Conservation (phyloP, 2,329 filamentous ascomycete species). For the Pseudogymnoascus sp. region DNA sequence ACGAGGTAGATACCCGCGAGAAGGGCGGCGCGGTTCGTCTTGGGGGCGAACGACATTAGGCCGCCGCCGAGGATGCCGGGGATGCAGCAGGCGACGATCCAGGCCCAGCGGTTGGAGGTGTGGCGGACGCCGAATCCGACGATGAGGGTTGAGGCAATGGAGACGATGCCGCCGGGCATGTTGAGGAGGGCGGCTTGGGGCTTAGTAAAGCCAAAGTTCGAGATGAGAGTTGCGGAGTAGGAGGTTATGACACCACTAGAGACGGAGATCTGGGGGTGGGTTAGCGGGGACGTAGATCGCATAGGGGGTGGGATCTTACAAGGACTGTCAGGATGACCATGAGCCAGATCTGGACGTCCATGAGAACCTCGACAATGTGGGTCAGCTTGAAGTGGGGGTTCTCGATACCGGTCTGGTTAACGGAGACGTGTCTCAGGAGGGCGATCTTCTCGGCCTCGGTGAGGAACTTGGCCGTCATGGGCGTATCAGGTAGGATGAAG, state of each 20-base stretch:
- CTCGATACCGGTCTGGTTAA: conserved; percentile 47
- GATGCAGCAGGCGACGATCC: conserved; percentile 40
- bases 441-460: conserved; percentile 34
- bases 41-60: conserved; percentile 43
- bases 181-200: conserved; percentile 43
- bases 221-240: conserved; percentile 46
- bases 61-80: conserved; percentile 35
- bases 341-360: conserved; percentile 44
- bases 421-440: conserved; percentile 42
- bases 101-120: conserved; percentile 41
- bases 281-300: conserved; percentile 18
- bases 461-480: conserved; percentile 36
- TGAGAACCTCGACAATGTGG: conserved; percentile 41
- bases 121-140: conserved; percentile 40
- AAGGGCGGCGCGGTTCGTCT: conserved; percentile 37
- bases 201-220: conserved; percentile 37
- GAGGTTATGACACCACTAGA: conserved; percentile 45
- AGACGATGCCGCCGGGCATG: conserved; percentile 44
- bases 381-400: conserved; percentile 40
- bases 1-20: conserved; percentile 43
- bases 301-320: conserved; percentile 28
- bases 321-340: conserved; percentile 41
- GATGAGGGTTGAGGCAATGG: conserved; percentile 43
- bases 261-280: conserved; percentile 34
- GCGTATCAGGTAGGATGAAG: conserved; percentile 40